Percentiles rank a stretch among this genome's conserved stretches.
Conservation (phyloP, 192 early-diverging fungal species). For the Coemansia sp. region DNA sequence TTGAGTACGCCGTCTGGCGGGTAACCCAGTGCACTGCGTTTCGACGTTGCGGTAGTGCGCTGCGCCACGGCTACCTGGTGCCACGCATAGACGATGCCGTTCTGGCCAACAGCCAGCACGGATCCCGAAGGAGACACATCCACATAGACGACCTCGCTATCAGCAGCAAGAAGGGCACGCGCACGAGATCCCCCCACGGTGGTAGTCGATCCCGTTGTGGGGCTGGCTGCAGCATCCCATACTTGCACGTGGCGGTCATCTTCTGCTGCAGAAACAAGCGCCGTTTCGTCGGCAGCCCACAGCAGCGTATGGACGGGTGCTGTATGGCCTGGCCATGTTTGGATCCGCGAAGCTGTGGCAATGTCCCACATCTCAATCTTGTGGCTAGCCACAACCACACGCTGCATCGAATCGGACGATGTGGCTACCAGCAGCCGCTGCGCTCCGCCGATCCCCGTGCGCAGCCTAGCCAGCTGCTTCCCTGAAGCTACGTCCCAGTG, state of each 20-base stretch:
- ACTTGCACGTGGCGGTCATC: slow-evolving; percentile 43
- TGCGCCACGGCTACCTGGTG: slow-evolving; percentile 33
- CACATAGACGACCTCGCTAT: slow-evolving; percentile 22
- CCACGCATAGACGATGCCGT: slow-evolving; percentile 37
- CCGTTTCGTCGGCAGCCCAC: slow-evolving; percentile 42
- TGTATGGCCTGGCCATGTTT: slow-evolving; percentile 35
- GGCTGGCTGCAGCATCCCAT: slow-evolving; percentile 20
- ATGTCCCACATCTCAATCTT: slow-evolving; percentile 46
- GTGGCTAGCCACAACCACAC: slow-evolving; percentile 45
- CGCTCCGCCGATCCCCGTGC: slow-evolving; percentile 23
- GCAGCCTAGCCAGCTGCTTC: slow-evolving; percentile 5
- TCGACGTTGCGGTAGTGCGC: background rate
- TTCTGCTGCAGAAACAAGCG: slow-evolving; percentile 33
- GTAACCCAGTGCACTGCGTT: slow-evolving; percentile 22
- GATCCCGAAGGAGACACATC: slow-evolving; percentile 38
- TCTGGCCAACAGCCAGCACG: slow-evolving; percentile 33
- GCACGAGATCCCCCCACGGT: background rate
- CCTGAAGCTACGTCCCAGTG: slow-evolving; percentile 28
- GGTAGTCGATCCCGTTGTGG: background rate
- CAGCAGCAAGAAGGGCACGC: slow-evolving; percentile 22
- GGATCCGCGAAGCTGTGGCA: background rate
- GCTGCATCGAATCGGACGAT: background rate
- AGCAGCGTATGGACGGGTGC: slow-evolving; percentile 23
- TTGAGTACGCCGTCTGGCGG: slow-evolving; percentile 30
- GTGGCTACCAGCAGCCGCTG: slow-evolving; percentile 17